These are phyloP conservation scores for Mucor indicus DNA, from an alignment of 371 early-diverging fungal species.

Conservation along the genomic window DNA sequence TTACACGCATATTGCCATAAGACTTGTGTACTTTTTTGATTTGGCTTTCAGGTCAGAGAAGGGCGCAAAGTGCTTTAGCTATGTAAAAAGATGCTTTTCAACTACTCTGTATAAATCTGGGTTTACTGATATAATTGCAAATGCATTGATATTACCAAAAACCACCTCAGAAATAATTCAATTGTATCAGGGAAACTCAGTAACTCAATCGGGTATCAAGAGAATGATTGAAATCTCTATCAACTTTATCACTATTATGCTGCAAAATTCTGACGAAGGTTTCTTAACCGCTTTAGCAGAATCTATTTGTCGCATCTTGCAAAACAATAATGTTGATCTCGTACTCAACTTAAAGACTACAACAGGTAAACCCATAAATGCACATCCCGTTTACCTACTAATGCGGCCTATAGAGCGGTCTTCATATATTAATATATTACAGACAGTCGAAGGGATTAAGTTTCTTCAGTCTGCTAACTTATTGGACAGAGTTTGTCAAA, in stretches of 20 bases:
- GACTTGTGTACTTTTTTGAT: constrained; percentile 21
- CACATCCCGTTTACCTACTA: too few species aligned
- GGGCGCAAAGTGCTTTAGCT: not conserved
- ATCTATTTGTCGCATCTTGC: constrained; percentile 4
- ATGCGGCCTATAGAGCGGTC: constrained; percentile 1
- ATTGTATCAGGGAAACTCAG: constrained; percentile 18
- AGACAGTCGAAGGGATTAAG: constrained; percentile 25
- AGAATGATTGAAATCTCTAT: constrained; percentile 13
- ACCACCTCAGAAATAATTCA: constrained; percentile 23
- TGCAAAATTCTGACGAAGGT: not conserved
- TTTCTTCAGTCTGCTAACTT: constrained; percentile 23
- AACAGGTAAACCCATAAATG: constrained; percentile 25
- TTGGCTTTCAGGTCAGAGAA: constrained; percentile 2
- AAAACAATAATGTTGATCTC: constrained; percentile 27
- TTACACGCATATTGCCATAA: constrained; percentile 17
- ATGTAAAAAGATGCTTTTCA: constrained; percentile 1
- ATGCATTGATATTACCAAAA: constrained; percentile 25
- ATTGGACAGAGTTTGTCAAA: constrained; percentile 22
- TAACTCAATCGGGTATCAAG: constrained; percentile 9
- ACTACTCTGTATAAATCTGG: constrained; percentile 1
- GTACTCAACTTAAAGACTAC: constrained; percentile 16
- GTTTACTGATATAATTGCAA: constrained; percentile 14
- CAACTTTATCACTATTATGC: constrained; percentile 12
- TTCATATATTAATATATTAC: constrained; percentile 18
- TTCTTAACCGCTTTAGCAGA: constrained; percentile 9